Percentiles rank a stretch among this genome's conserved stretches.
phyloP scores from a whole-genome alignment of 1,284 basidiomycete genomes.

The Puccinia triticina region DNA sequence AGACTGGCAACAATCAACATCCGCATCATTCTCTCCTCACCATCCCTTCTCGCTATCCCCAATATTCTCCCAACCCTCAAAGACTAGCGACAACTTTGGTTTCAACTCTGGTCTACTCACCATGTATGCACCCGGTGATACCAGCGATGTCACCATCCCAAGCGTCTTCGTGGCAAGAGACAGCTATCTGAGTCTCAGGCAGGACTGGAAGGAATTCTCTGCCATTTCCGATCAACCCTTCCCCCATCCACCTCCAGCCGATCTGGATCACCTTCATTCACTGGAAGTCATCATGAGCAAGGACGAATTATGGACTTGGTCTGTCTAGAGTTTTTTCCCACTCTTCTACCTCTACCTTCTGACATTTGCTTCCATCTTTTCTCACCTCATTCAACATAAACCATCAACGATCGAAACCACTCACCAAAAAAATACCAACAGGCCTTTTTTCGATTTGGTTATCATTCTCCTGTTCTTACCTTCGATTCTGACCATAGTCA shows the following conservation, averaged over 20 bases:
- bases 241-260: background rate
- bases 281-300: slow-evolving; percentile 55
- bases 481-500: slow-evolving; percentile 76
- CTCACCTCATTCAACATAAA: too few species aligned
- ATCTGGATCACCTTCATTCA: background rate
- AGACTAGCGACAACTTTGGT: slow-evolving; percentile 64
- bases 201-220: slow-evolving; percentile 61
- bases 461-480: slow-evolving; percentile 77
- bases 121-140: slow-evolving; percentile 79
- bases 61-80: slow-evolving; percentile 10
- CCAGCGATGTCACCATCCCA: slow-evolving; percentile 62
- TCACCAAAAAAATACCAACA: slow-evolving; percentile 20
- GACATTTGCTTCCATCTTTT: background rate
- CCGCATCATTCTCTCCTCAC: background rate
- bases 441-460: slow-evolving; percentile 63
- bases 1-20: slow-evolving; percentile 62
- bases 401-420: background rate
- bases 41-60: background rate
- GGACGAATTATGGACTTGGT: slow-evolving; percentile 56
- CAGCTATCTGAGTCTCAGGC: slow-evolving; percentile 61
- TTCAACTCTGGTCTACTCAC: slow-evolving; percentile 78
- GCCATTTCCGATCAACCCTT: slow-evolving; percentile 16
- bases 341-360: background rate
- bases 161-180: slow-evolving; percentile 63
- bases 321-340: background rate